Evolutionary conservation across 768 basidiomycete species (phyloP).

Genomic region (Hygrophoropsis aurantiaca): DNA sequence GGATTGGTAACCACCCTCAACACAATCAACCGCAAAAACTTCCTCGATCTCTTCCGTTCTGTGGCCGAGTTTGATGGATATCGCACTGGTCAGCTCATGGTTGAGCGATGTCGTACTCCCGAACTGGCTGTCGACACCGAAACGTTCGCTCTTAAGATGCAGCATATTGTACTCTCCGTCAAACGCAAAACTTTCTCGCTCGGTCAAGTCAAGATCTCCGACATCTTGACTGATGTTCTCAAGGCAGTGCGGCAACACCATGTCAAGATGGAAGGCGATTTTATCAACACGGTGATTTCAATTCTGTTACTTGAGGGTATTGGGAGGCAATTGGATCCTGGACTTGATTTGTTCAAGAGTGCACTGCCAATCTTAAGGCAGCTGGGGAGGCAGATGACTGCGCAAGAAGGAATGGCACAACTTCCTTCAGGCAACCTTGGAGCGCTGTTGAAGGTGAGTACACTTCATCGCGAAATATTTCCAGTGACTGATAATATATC

Average conservation of each 20-base stretch:
- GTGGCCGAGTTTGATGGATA: slow-evolving; percentile 98
- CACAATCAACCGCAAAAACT: slow-evolving; percentile 81
- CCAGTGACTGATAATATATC: neutral
- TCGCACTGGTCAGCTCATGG: slow-evolving; percentile 91
- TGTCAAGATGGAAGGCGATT: slow-evolving; percentile 98
- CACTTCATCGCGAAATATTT: too few relatives aligned
- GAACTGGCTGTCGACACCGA: slow-evolving; percentile 89
- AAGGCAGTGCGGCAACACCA: slow-evolving; percentile 86
- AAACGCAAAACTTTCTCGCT: slow-evolving; percentile 97
- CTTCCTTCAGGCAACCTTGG: slow-evolving; percentile 74
- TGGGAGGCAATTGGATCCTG: slow-evolving; percentile 89
- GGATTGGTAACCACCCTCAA: slow-evolving; percentile 91
- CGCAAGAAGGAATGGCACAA: slow-evolving; percentile 58
- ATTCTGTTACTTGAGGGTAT: slow-evolving; percentile 94
- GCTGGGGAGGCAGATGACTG: slow-evolving; percentile 89
- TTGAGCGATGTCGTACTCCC: slow-evolving; percentile 89
- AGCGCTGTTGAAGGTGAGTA: slow-evolving; percentile 81
- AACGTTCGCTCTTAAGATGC: slow-evolving; percentile 97
- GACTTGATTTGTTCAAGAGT: slow-evolving; percentile 92
- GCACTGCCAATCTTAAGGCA: slow-evolving; percentile 92
- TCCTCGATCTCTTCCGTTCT: slow-evolving; percentile 94
- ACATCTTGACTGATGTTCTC: slow-evolving; percentile 88
- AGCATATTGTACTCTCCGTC: slow-evolving; percentile 89
- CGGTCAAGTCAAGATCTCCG: slow-evolving; percentile 94
- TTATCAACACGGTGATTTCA: slow-evolving; percentile 96